phyloP scores from a whole-genome alignment of 2,329 filamentous ascomycete species.

The Penicillium sp. region DNA sequence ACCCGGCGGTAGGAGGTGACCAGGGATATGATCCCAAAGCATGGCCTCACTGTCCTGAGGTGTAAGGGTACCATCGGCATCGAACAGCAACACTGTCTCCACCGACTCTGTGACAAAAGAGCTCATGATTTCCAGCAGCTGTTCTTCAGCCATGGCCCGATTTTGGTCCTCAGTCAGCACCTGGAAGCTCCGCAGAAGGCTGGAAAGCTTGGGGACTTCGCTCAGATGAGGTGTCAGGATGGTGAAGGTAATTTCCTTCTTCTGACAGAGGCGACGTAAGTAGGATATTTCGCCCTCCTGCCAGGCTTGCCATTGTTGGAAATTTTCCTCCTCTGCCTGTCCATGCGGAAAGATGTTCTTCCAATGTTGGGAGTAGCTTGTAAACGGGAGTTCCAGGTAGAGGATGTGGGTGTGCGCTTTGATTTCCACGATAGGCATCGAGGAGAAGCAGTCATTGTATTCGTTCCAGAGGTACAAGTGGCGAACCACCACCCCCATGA shows the following conservation, averaged over 20 bases:
- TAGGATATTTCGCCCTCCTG: background rate
- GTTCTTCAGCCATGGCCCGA: background rate
- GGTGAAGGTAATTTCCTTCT: background rate
- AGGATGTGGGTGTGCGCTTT: background rate
- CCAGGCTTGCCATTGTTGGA: background rate
- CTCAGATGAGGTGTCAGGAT: background rate
- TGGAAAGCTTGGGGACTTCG: background rate
- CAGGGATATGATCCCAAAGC: background rate
- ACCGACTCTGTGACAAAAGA: no score
- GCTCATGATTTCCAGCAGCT: background rate
- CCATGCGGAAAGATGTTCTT: background rate
- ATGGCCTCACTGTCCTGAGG: background rate
- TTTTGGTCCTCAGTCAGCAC: background rate
- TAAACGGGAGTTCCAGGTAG: background rate
- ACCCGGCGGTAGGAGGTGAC: background rate
- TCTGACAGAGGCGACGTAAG: background rate
- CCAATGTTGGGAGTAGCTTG: background rate
- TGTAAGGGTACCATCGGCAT: background rate
- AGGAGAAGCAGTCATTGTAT: background rate
- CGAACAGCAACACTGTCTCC: background rate
- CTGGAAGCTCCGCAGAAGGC: background rate
- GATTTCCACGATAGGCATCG: background rate
- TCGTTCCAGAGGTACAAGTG: background rate
- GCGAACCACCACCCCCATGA: background rate
- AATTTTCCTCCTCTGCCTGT: background rate